These are phyloP conservation scores for Talaromyces stipitatus DNA, from an alignment of 495 filamentous ascomycete species.

Conservation along the genomic window DNA sequence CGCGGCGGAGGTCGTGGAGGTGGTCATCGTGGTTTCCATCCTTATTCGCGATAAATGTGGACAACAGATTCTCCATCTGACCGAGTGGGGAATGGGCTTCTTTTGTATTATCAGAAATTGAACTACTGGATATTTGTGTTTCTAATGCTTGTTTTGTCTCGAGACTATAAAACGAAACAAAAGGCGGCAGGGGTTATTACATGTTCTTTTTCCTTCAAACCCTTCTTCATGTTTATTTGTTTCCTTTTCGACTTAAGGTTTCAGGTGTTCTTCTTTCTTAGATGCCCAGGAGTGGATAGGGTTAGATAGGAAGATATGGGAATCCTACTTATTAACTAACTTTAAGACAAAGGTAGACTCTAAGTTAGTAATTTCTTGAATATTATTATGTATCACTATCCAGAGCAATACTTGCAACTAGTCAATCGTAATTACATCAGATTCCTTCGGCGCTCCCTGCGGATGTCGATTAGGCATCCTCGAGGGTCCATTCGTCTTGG, in stretches of 20 bases:
- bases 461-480: neutral
- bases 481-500: neutral
- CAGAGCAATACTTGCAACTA: slow-evolving; percentile 2
- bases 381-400: slow-evolving; percentile 4
- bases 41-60: slow-evolving; percentile 48
- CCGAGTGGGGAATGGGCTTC: neutral
- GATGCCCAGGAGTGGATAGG: neutral
- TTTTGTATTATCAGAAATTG: neutral
- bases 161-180: neutral
- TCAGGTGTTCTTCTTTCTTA: neutral
- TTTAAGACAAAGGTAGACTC: neutral
- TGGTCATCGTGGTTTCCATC: slow-evolving; percentile 66
- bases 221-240: neutral
- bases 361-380: neutral
- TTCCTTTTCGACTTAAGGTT: neutral
- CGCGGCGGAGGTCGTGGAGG: slow-evolving; percentile 84
- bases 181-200: neutral
- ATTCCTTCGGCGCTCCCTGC: neutral
- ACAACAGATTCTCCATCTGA: neutral
- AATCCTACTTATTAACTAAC: neutral
- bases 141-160: neutral
- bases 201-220: neutral
- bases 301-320: neutral
- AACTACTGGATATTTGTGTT: neutral
- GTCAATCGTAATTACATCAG: slow-evolving; percentile 11